Conservation (phyloP, 1,139 yeast species). For the Blastobotrys indianensis region DNA sequence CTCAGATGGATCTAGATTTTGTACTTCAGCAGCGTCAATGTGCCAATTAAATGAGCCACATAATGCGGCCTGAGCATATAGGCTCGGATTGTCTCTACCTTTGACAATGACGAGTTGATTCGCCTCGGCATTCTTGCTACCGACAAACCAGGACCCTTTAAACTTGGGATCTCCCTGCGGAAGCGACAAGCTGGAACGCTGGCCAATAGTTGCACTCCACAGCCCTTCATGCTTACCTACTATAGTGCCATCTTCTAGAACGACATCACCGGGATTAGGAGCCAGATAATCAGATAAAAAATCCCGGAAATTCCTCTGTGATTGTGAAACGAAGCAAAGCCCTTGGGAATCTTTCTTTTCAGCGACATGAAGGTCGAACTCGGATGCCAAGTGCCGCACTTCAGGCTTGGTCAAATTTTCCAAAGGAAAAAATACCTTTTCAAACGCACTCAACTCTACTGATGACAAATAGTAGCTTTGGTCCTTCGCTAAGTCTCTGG, state of each 20-base stretch:
- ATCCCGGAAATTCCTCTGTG: constrained; percentile 58
- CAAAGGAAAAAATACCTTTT: constrained; percentile 64
- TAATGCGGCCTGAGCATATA: constrained; percentile 44
- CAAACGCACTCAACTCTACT: constrained; percentile 44
- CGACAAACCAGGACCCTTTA: constrained; percentile 81
- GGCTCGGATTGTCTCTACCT: constrained; percentile 58
- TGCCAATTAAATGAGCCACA: constrained; percentile 52
- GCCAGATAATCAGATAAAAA: constrained; percentile 71
- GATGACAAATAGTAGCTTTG: constrained; percentile 87
- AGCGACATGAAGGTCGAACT: constrained; percentile 53
- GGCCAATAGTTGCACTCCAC: constrained; percentile 95
- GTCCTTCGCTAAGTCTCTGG: constrained; percentile 61
- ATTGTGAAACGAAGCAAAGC: constrained; percentile 80
- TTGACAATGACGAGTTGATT: constrained; percentile 76
- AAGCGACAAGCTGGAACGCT: constrained; percentile 68
- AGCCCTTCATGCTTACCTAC: constrained; percentile 83
- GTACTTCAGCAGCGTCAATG: constrained; percentile 25
- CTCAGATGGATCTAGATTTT: constrained; percentile 17
- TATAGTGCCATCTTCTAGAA: constrained; percentile 57
- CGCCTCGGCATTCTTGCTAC: constrained; percentile 54
- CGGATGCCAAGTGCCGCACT: constrained; percentile 59
- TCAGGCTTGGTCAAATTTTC: constrained; percentile 72
- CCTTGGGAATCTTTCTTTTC: constrained; percentile 91
- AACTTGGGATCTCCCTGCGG: constrained; percentile 78
- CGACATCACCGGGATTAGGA: constrained; percentile 68